Conservation (phyloP, 352 stramenopile species). For the Peronospora destructor region DNA sequence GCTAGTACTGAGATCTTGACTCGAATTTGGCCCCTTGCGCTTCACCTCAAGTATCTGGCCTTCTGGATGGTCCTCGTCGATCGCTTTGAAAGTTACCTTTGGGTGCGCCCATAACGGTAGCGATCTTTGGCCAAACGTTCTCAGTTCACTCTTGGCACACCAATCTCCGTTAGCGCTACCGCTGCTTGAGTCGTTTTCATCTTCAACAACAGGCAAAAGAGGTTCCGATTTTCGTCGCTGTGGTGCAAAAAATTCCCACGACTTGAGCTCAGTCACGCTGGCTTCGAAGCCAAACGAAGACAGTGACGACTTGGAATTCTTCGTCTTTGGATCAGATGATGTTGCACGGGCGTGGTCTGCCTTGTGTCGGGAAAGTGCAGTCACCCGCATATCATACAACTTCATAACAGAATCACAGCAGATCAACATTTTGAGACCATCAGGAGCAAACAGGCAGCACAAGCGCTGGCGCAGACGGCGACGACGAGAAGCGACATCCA, state of each 20-base stretch:
- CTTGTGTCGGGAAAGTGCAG: slow-evolving; percentile 27
- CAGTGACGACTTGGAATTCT: slow-evolving; percentile 45
- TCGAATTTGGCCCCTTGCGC: slow-evolving; percentile 54
- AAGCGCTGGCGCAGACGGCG: slow-evolving; percentile 47
- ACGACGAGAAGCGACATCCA: slow-evolving; percentile 39
- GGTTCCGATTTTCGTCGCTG: slow-evolving; percentile 28
- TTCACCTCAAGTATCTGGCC: slow-evolving; percentile 66
- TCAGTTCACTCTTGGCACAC: slow-evolving; percentile 53
- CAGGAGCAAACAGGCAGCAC: slow-evolving; percentile 56
- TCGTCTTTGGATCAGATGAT: slow-evolving; percentile 26
- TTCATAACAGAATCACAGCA: slow-evolving; percentile 60
- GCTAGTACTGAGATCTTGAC: slow-evolving; percentile 30
- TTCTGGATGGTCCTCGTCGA: slow-evolving; percentile 41
- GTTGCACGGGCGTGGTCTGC: slow-evolving; percentile 27
- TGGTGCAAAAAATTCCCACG: slow-evolving; percentile 42
- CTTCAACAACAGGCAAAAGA: slow-evolving; percentile 13
- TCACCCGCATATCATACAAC: slow-evolving; percentile 51
- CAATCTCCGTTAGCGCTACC: slow-evolving; percentile 8
- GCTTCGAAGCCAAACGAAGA: slow-evolving; percentile 62
- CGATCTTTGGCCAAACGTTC: slow-evolving; percentile 53
- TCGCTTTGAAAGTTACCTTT: slow-evolving; percentile 61
- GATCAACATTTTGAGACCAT: slow-evolving; percentile 58
- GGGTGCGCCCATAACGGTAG: slow-evolving; percentile 72
- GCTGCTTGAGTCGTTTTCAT: slow-evolving; percentile 3
- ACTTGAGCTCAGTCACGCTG: slow-evolving; percentile 51